Base-by-base conservation (phyloP, 75 land plant genomes). In the Azolla pinnata region DNA sequence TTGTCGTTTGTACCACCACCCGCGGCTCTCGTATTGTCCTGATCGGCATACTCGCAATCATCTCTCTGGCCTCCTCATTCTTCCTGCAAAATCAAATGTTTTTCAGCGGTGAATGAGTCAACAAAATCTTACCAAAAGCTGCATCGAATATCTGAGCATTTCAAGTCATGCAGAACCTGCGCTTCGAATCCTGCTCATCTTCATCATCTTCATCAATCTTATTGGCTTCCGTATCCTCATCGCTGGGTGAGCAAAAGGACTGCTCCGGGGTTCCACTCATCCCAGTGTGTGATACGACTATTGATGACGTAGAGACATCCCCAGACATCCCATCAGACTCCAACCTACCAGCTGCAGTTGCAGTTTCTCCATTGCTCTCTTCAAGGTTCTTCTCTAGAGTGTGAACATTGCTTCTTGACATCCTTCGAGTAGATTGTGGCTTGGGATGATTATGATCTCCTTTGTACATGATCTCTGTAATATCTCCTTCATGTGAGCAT, bases 1-100 rank as follows among this genome's bases (percentile, higher is more conserved):
- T 87, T 12, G 83, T 78, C 17, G 87, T 83, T 35, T 87, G 91
- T 7, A 87, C 91, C 44, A 87, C 84, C 14, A 87, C 91, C 35
- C 91, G 79, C 50, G 87, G 87, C 48, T 87, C 91, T 30, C 81
- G 81, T 23, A 81, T 81, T 14, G 81, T 76, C 46, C 78, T 75
- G 29, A 74, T 76, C 0, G 79, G 70, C 32, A 76, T 8, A 25
- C 70, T 62, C 27, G 66, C 34, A 40, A 70, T 67, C 34, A 44
- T 29, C 8, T 56, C 54, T 32, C 65, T 54, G 20, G 0, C 33
- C 28, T 17, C 19, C 12, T 78, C 81, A 12, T 33, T 56, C 45
- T 34, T 74, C 70, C 84, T 81, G 73, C 27, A 42, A 21, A 44
- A 44, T 14, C 19, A 17, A 62, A 32, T 35, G 27, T 9, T 44